phyloP scores from a whole-genome alignment of 2,329 filamentous ascomycete genomes.

The Eutypella sp. region DNA sequence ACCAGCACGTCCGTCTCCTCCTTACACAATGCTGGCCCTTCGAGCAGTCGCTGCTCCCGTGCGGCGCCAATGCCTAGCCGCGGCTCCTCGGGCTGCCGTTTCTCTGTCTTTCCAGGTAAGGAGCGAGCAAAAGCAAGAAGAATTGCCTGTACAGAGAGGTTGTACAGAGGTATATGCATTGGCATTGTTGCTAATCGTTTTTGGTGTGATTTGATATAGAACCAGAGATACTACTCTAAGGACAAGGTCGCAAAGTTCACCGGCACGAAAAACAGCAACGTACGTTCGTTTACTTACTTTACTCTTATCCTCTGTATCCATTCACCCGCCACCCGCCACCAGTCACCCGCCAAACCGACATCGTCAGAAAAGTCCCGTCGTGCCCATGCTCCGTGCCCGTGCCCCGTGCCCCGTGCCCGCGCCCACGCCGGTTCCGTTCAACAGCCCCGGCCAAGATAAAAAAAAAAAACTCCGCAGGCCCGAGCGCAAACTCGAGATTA shows the following conservation, averaged over 20 bases:
- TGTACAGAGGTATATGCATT: too few relatives aligned
- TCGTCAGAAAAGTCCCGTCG: too few relatives aligned
- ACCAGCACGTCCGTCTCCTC: conserved; percentile 2
- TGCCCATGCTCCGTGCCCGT: neutral
- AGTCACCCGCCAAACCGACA: too few relatives aligned
- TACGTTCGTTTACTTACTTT: conserved; percentile 54
- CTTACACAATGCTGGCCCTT: conserved; percentile 72
- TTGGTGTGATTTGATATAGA: conserved; percentile 31
- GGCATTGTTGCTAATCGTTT: conserved; percentile 22
- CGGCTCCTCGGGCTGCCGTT: conserved; percentile 53
- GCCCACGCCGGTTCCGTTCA: too few relatives aligned
- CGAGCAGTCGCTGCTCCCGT: conserved; percentile 72
- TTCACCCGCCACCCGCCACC: too few relatives aligned
- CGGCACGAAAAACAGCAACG: conserved; percentile 81
- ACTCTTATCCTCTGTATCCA: too few relatives aligned
- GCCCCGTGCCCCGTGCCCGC: neutral
- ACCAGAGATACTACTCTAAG: conserved; percentile 58
- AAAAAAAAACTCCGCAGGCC: too few relatives aligned
- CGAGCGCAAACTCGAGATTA: conserved; percentile 8
- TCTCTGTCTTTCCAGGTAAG: conserved; percentile 54
- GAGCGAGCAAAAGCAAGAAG: too few relatives aligned
- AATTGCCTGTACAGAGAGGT: too few relatives aligned
- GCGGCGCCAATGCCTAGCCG: conserved; percentile 73
- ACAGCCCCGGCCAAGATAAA: too few relatives aligned
- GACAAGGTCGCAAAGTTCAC: conserved; percentile 84